A percentile compares a stretch with the other conserved stretches of the same genome.
Evolutionary conservation across 768 basidiomycete species (phyloP).

Genomic region (Collybiopsis luxurians): DNA sequence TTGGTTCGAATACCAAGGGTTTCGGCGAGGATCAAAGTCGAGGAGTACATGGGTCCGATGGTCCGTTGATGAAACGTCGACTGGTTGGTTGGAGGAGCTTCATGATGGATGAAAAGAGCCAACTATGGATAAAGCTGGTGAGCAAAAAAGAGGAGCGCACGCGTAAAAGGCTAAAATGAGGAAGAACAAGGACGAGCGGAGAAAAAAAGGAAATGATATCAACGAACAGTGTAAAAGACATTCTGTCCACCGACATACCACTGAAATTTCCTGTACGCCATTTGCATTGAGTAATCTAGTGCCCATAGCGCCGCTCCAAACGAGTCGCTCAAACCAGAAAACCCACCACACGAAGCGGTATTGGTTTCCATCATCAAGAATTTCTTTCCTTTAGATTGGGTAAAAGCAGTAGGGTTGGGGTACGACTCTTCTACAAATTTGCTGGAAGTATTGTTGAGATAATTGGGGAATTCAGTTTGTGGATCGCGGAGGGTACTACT

Average conservation of each 20-base stretch:
- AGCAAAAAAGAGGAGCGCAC: conserved; percentile 31
- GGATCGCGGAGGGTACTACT: conserved; percentile 38
- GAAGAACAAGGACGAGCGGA: conserved; percentile 35
- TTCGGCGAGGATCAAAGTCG: conserved; percentile 69
- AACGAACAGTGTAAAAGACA: conserved; percentile 61
- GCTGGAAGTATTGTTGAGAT: conserved; percentile 58
- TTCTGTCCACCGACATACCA: conserved; percentile 63
- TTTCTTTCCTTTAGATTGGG: conserved; percentile 35
- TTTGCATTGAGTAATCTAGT: conserved; percentile 56
- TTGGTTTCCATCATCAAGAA: conserved; percentile 73
- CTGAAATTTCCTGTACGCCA: conserved; percentile 53
- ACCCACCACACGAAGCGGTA: conserved; percentile 68
- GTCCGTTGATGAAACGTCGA: conserved; percentile 51
- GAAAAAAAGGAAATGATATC: background rate
- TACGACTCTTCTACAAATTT: conserved; percentile 48
- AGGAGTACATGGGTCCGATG: conserved; percentile 61
- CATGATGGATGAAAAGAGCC: background rate
- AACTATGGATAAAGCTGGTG: background rate
- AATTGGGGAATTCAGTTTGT: conserved; percentile 49
- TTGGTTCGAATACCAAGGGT: conserved; percentile 61
- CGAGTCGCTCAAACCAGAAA: conserved; percentile 57
- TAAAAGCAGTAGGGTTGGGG: conserved; percentile 40
- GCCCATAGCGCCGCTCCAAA: conserved; percentile 67
- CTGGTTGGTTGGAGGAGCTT: conserved; percentile 41
- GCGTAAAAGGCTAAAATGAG: conserved; percentile 54